Percentiles rank a stretch among this genome's conserved stretches.
These are phyloP conservation scores for Cercospora zeina DNA, from an alignment of 2,329 filamentous ascomycete genomes.

Conservation along the genomic window DNA sequence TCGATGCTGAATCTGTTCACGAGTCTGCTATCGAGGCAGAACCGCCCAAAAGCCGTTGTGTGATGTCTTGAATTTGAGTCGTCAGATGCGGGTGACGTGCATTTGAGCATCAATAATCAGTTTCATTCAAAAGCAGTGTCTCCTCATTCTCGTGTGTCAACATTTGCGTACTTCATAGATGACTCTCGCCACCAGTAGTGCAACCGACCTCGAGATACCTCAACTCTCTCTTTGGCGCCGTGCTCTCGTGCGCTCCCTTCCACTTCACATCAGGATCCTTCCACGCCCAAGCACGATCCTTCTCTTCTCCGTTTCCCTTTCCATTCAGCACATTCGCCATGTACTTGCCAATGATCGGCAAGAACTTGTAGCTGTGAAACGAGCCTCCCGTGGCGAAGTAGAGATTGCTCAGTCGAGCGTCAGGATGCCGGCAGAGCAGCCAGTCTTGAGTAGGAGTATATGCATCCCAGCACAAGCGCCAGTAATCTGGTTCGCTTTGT, in stretches of 20 bases:
- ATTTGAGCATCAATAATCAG: not conserved
- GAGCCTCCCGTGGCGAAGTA: slow-evolving; percentile 58
- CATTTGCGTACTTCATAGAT: not conserved
- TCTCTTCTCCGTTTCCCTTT: slow-evolving; percentile 42
- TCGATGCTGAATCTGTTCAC: not conserved
- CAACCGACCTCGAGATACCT: slow-evolving; percentile 8
- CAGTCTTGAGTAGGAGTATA: slow-evolving; percentile 64
- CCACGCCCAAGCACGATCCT: slow-evolving; percentile 35
- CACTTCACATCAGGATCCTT: slow-evolving; percentile 17
- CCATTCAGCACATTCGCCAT: slow-evolving; percentile 48
- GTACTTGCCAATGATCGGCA: slow-evolving; percentile 63
- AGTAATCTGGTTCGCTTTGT: slow-evolving; percentile 41
- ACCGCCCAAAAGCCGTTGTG: not conserved
- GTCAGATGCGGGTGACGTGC: not conserved
- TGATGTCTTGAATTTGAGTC: not conserved
- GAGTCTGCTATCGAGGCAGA: not conserved
- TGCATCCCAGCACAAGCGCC: slow-evolving; percentile 60
- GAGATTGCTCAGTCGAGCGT: slow-evolving; percentile 50
- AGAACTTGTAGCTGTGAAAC: slow-evolving; percentile 54
- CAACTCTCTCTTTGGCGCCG: slow-evolving; percentile 27
- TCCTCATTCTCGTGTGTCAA: not conserved
- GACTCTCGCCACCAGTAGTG: not conserved
- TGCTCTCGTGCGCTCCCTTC: slow-evolving; percentile 27
- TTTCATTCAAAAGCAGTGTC: not conserved
- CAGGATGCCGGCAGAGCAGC: slow-evolving; percentile 56